A percentile compares a stretch with the other conserved stretches of the same genome.
Evolutionary conservation across 2,329 filamentous ascomycete genomes (phyloP).

Genomic region (Exophiala sideris): DNA sequence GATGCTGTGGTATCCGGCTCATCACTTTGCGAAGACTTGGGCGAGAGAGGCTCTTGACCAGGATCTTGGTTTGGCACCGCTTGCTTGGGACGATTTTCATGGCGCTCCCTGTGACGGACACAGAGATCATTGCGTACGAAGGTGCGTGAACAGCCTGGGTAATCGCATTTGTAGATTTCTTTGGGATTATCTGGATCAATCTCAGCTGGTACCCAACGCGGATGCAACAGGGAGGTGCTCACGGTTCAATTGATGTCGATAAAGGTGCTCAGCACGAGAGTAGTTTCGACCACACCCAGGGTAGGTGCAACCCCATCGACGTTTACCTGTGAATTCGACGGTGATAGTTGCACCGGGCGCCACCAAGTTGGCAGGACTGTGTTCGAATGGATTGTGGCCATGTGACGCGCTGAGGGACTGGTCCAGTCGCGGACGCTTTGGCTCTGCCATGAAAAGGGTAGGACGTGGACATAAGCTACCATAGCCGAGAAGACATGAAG

Average conservation of each 20-base stretch:
- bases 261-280: constrained; percentile 90
- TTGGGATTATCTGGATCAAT: constrained; percentile 73
- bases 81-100: constrained; percentile 57
- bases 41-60: constrained; percentile 26
- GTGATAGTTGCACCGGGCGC: constrained; percentile 2
- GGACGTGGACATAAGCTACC: background rate
- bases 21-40: constrained; percentile 16
- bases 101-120: constrained; percentile 75
- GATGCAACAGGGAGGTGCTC: constrained; percentile 37
- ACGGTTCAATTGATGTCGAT: constrained; percentile 94
- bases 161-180: constrained; percentile 90
- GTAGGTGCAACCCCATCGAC: constrained; percentile 70
- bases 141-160: constrained; percentile 79
- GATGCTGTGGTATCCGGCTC: constrained; percentile 8
- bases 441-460: constrained; percentile 14
- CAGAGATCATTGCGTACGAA: constrained; percentile 93
- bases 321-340: background rate
- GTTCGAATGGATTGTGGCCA: constrained; percentile 1
- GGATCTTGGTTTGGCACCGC: constrained; percentile 10
- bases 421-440: constrained; percentile 20
- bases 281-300: constrained; percentile 92
- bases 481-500: constrained; percentile 1
- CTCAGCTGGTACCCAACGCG: background rate
- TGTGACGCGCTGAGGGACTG: background rate
- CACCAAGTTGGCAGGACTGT: background rate